Conservation (phyloP, 345 rosid genomes). For the Lenwebbia sp. region DNA sequence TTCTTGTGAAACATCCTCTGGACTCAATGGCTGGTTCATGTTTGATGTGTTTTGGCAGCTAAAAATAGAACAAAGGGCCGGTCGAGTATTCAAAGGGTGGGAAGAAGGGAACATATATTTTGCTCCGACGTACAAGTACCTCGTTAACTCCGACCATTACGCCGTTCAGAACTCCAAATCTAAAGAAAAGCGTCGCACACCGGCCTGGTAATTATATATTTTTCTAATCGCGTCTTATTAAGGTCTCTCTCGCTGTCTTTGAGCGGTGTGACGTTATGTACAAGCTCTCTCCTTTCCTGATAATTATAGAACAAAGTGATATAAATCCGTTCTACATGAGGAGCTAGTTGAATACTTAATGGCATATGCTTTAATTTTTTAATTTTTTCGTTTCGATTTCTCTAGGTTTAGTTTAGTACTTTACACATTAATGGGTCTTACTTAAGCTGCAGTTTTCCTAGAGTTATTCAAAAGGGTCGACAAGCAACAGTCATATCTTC, state of each 20-base stretch:
- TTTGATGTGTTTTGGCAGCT: constrained; percentile 31
- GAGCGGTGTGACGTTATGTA: background rate
- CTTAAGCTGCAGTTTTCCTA: background rate
- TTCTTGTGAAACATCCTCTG: background rate
- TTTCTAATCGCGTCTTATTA: background rate
- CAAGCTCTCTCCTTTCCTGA: background rate
- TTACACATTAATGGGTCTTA: background rate
- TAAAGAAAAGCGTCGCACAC: constrained; percentile 63
- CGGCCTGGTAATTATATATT: constrained; percentile 72
- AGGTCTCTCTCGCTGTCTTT: background rate
- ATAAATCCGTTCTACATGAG: background rate
- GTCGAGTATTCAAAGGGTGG: constrained; percentile 81
- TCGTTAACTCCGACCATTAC: constrained; percentile 54
- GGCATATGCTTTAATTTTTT: background rate
- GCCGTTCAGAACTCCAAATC: constrained; percentile 45
- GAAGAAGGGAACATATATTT: constrained; percentile 75
- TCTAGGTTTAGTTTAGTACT: background rate
- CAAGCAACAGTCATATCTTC: background rate
- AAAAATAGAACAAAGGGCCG: constrained; percentile 60
- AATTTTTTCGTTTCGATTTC: background rate
- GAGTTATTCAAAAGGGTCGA: background rate
- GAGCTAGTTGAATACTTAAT: background rate
- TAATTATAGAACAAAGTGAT: background rate
- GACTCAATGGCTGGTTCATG: background rate
- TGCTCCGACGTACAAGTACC: constrained; percentile 92